Evolutionary conservation across 169 alveolate species (phyloP), one percentile per base, ranked within the genome.

Genomic region (Condylostoma magnum): DNA sequence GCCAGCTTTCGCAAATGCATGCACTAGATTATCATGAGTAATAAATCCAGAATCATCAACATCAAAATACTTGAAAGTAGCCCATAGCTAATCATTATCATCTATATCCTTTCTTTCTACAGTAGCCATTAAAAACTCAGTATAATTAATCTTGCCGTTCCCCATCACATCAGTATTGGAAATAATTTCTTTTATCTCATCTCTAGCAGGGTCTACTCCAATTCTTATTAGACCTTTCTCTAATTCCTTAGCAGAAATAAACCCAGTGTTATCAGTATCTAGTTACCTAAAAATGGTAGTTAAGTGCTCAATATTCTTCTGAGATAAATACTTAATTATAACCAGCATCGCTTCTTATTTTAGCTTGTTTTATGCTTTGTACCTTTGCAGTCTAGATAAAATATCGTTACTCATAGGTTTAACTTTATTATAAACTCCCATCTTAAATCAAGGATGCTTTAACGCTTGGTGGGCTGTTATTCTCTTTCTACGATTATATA

Each of bases 1-100:
- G 10, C 89, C 89, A 51, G 69, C 47, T 33, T 70, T 82, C 43
- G 52, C 76, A 36, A 82, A 67, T 3, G 85, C 84, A 6, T 69
- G 74, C n/a, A 34, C 34, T 12, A 84, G 33, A 47, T 84, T 77
- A 6, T 76, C 71, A n/a, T 63, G 53, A 18, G 86, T 80, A 6
- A 85, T 85, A 25, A 36, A 30, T 3, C 82, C 84, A 30, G 78
- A 58, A 33, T 57, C 48, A 43, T 83, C 91, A 0, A 79, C 65
- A 50, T 84, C 91, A 67, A 84, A 84, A 25, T 79, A 51, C 15
- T 71, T 79, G 53, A 84, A 84, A 0, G 84, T 54, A 8, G 79
- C 71, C 76, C 75, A 51, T 27, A 84, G 65, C 48, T 34, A 79
- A 15, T 72, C 86, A 36, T 71, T 34, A 18, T 76, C 57, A 18